Conservation (phyloP, 768 basidiomycete species). For the Podaxis carcinomalis region DNA sequence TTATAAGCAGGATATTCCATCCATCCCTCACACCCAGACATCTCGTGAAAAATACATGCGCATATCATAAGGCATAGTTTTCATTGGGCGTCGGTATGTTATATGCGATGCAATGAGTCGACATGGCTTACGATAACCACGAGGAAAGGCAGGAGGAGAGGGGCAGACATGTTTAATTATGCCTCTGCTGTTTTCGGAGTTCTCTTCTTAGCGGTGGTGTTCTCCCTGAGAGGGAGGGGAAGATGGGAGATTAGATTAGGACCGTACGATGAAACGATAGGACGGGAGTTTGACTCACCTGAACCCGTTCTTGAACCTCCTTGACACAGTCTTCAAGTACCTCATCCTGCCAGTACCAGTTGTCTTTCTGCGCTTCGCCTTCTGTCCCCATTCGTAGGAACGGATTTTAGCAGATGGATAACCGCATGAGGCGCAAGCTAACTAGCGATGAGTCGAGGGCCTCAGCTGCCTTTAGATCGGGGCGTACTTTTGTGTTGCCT, state of each 20-base stretch:
- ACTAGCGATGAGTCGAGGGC: not conserved
- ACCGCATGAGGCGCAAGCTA: slow-evolving; percentile 94
- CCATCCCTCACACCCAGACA: not conserved
- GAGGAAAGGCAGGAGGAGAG: not conserved
- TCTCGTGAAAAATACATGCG: not conserved
- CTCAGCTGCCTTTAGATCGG: no score
- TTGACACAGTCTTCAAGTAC: slow-evolving; percentile 87
- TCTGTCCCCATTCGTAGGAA: slow-evolving; percentile 96
- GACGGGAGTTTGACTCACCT: slow-evolving; percentile 42
- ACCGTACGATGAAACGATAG: not conserved
- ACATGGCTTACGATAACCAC: not conserved
- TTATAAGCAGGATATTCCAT: no score
- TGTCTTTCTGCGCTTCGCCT: slow-evolving; percentile 99
- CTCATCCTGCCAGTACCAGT: slow-evolving; percentile 97
- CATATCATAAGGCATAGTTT: slow-evolving; percentile 2
- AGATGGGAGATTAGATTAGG: not conserved
- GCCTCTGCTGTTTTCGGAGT: slow-evolving; percentile 19
- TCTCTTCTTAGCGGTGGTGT: slow-evolving; percentile 87
- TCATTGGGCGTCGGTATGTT: slow-evolving; percentile 2
- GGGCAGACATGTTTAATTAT: not conserved
- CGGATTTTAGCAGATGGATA: slow-evolving; percentile 95
- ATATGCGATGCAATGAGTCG: not conserved
- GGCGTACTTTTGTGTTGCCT: slow-evolving; percentile 93
- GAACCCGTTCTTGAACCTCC: slow-evolving; percentile 99
- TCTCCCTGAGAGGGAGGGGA: slow-evolving; percentile 56